Conservation (phyloP, 805 yeast genomes). For the Blastobotrys parvus region DNA sequence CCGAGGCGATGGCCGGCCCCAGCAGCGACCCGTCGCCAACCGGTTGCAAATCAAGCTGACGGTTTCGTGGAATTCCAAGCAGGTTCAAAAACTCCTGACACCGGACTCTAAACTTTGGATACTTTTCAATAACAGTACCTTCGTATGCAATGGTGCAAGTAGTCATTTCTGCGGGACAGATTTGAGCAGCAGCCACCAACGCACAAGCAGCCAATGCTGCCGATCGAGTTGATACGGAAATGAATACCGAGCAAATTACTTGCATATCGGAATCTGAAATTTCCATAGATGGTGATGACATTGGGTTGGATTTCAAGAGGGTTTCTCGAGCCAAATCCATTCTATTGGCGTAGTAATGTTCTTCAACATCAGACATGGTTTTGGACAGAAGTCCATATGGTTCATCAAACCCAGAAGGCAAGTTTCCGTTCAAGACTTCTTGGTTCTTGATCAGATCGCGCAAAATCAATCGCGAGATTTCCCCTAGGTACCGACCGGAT, state of each 20-base stretch:
- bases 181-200: slow-evolving; percentile 21
- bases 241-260: slow-evolving; percentile 18
- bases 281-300: not conserved
- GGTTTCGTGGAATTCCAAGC: slow-evolving; percentile 12
- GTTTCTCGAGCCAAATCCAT: slow-evolving; percentile 17
- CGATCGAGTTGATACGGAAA: slow-evolving; percentile 26
- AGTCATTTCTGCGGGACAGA: slow-evolving; percentile 10
- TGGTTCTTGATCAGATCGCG: slow-evolving; percentile 57
- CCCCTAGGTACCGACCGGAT: slow-evolving; percentile 86
- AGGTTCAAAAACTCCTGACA: slow-evolving; percentile 23
- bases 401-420: slow-evolving; percentile 20
- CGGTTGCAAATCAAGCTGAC: slow-evolving; percentile 10
- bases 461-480: slow-evolving; percentile 61
- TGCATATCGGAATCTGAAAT: slow-evolving; percentile 17
- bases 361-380: slow-evolving; percentile 23
- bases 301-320: slow-evolving; percentile 1
- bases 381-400: slow-evolving; percentile 20
- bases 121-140: slow-evolving; percentile 28
- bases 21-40: slow-evolving; percentile 18
- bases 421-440: slow-evolving; percentile 10
- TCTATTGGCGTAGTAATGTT: slow-evolving; percentile 11
- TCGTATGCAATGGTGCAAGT: slow-evolving; percentile 23
- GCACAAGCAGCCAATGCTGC: slow-evolving; percentile 27
- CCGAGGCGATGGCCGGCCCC: slow-evolving; percentile 24
- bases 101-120: slow-evolving; percentile 22